Percentiles rank a stretch among this genome's conserved stretches.
phyloP scores from a whole-genome alignment of 768 basidiomycete species.

The Tylopilus balloui region DNA sequence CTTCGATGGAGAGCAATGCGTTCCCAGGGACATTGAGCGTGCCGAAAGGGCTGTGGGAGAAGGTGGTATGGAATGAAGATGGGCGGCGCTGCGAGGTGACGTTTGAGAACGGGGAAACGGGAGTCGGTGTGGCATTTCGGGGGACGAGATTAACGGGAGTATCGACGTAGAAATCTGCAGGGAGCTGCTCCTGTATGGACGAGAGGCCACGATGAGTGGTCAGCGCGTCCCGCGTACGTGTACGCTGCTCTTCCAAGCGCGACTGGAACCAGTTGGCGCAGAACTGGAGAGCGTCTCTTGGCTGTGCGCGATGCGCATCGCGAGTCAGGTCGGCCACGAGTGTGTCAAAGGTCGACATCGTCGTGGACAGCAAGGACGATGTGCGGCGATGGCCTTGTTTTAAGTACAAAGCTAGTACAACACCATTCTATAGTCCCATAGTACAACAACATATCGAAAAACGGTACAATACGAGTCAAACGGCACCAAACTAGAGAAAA shows the following conservation, averaged over 20 bases:
- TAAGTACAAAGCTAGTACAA: constrained; percentile 1
- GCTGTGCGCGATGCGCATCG: constrained; percentile 81
- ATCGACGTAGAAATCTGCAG: constrained; percentile 58
- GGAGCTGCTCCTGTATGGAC: constrained; percentile 47
- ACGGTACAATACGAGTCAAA: constrained; percentile 7
- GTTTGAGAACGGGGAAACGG: constrained; percentile 56
- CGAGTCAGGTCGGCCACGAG: constrained; percentile 83
- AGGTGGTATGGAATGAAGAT: constrained; percentile 48
- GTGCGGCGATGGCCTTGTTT: constrained; percentile 2
- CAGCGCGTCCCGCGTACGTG: constrained; percentile 59
- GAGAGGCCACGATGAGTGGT: constrained; percentile 48
- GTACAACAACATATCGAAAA: constrained; percentile 6
- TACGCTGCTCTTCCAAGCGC: constrained; percentile 80
- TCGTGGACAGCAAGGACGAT: constrained; percentile 12
- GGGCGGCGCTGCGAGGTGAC: constrained; percentile 44
- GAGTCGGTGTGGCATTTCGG: constrained; percentile 33
- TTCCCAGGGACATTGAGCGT: constrained; percentile 79
- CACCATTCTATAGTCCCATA: background rate
- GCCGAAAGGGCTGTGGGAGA: constrained; percentile 68
- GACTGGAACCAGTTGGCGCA: constrained; percentile 94
- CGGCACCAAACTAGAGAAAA: background rate
- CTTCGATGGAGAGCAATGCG: constrained; percentile 57
- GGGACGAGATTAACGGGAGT: constrained; percentile 35
- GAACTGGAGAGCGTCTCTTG: constrained; percentile 88
- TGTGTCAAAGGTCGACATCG: constrained; percentile 69